A percentile compares a stretch with the other conserved stretches of the same genome.
Conservation (phyloP, 345 rosid species). For the Melaleuca alternifolia region DNA sequence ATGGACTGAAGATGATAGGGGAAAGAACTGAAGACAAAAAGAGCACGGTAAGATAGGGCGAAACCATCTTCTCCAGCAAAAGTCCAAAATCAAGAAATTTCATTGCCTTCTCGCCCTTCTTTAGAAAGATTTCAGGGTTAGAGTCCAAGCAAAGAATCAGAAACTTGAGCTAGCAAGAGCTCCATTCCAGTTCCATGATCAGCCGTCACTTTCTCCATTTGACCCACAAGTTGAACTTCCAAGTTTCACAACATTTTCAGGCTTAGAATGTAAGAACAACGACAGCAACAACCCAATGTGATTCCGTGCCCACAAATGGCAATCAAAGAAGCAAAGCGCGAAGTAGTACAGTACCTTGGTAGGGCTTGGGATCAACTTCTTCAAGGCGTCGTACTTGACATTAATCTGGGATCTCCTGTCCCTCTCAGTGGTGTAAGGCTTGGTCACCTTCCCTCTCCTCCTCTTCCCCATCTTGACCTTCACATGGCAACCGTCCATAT, state of each 20-base stretch:
- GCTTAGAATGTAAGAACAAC: neutral
- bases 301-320: neutral
- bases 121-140: neutral
- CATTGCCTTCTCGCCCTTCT: neutral
- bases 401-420: slow-evolving; percentile 57
- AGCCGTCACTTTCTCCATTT: neutral
- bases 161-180: neutral
- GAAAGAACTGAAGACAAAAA: neutral
- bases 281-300: neutral
- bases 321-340: neutral
- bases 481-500: slow-evolving; percentile 26
- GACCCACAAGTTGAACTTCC: neutral
- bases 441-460: slow-evolving; percentile 35
- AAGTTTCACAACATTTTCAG: neutral
- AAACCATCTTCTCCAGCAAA: neutral
- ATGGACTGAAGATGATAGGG: neutral
- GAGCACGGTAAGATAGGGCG: neutral
- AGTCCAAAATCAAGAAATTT: neutral
- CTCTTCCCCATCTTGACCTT: slow-evolving; percentile 34
- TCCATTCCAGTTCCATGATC: neutral
- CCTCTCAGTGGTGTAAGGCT: slow-evolving; percentile 59
- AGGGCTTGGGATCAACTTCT: slow-evolving; percentile 54
- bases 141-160: neutral
- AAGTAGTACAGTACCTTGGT: slow-evolving; percentile 37
- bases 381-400: slow-evolving; percentile 40